Base-by-base conservation (phyloP, 2,329 filamentous ascomycete genomes). In the Coniochaeta sp. region DNA sequence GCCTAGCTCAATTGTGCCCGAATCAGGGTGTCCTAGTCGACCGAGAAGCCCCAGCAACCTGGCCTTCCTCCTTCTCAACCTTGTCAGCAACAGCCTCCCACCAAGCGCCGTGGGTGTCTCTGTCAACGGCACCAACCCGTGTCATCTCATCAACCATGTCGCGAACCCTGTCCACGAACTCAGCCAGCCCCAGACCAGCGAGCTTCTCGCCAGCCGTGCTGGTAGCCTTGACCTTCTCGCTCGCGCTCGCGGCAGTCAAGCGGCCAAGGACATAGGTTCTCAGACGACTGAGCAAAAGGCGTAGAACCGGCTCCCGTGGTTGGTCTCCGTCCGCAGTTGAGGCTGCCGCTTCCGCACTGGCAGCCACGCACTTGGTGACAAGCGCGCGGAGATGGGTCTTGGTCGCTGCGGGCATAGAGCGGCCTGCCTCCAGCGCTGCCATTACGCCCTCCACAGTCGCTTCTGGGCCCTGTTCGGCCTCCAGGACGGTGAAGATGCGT, bases 161-260 rank as follows among this genome's bases (percentile, higher is more conserved):
- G 34, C 87, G 79, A 16, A 92, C 85, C 62, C 81, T 83, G 31
- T 84, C 82, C 17, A 89, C 86, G 69, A 92, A 92, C 72, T 93
- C 89, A 0, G 86, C 86, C 60, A 93, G 74, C 0, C 89, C 89
- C 19, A 89, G 79, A 2, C 81, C 81, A 0, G 88, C 87, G 8
- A 93, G 79, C 61, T 83, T 86, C 71, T 92, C 89, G 12, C 83
- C 84, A 0, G 88, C 88, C 0, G 81, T 85, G 66, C 83, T 89
- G 0, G 87, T 86, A 14, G 85, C 87, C 66, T 85, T 84, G 61
- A 89, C 85, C 67, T 89, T 86, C 68, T 92, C 89, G 58, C 82
- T 87, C 5, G 86, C 84, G 58, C 86, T 89, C 26, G 79, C 82
- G 5, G 89, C 86, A 47, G 83, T 80, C 33, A 92, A 74, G 19